Conservation (phyloP, 169 alveolate genomes). For the Plasmodium gallinaceum region DNA sequence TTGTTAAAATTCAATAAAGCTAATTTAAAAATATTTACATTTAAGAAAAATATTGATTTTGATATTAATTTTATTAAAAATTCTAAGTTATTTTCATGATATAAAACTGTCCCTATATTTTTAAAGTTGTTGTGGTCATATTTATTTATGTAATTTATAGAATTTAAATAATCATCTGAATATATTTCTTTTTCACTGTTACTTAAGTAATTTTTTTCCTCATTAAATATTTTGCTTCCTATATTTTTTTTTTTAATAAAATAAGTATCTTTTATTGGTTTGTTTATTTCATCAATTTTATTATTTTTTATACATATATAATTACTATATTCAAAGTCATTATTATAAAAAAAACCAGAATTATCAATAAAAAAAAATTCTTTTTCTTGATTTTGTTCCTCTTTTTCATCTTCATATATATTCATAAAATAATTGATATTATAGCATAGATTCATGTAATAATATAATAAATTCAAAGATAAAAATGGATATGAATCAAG, state of each 20-base stretch:
- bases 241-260: not conserved
- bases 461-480: conserved; percentile 42
- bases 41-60: conserved; percentile 53
- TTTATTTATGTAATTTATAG: conserved; percentile 51
- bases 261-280: conserved; percentile 29
- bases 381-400: not conserved
- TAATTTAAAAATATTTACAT: conserved; percentile 53
- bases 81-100: conserved; percentile 58
- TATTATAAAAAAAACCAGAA: conserved; percentile 11
- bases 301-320: conserved; percentile 46
- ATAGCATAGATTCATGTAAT: conserved; percentile 64
- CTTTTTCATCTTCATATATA: conserved; percentile 7
- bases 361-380: conserved; percentile 19
- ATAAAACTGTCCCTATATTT: conserved; percentile 66
- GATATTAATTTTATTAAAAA: conserved; percentile 54
- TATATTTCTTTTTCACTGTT: not conserved
- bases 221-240: not conserved
- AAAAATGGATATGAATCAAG: conserved; percentile 37
- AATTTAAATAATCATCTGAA: not conserved
- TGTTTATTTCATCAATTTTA: conserved; percentile 57
- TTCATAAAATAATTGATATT: conserved; percentile 27
- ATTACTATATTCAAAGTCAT: conserved; percentile 13
- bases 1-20: conserved; percentile 50
- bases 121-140: conserved; percentile 17
- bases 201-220: not conserved